Base-by-base conservation (phyloP, 768 basidiomycete genomes). In the Mycena capillaripes region DNA sequence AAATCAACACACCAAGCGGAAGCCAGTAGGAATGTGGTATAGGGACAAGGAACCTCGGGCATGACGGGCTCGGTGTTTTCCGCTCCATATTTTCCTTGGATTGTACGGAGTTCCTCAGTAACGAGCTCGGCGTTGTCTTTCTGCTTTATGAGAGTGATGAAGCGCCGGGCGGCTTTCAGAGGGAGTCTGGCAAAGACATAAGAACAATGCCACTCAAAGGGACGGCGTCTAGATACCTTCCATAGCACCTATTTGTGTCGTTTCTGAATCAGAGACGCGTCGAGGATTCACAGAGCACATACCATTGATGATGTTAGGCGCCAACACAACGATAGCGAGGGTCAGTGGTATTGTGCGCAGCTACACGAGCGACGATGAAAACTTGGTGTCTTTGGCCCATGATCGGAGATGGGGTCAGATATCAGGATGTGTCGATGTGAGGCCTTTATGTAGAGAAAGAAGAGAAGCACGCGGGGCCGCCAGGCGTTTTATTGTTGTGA, bases 341-440 rank as follows among this genome's bases (percentile, higher is more conserved):
- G 67, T 71, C 52, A 19, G 58, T 69, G 8, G 62, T 60, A n/a
- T 77, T 75, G 32, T 77, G 76, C 16, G 80, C 75, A 36, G 70
- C 66, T 36, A 86, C 75, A 14, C 79, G 79, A 21, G 84, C 84
- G 57, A 87, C 82, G 60, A 85, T 64, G 67, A 81, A 87, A 21
- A 78, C 78, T 72, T 86, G 85, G 75, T 86, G 84, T 73, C 84
- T 76, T 70, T 84, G 82, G 27, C 85, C 84, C 84, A 85, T 84
- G 53, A 27, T 34, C 36, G 16, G 11, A n/a, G 38, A 46, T 30
- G 53, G 23, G 57, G 23, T 44, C 4, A 38, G 56, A 38, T 25
- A 25, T 3, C 0, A 36, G 38, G n/a, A 11, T 38, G 46, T 25
- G 56, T 6, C 4, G 27, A 29, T 48, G 1, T 17, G 46, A 4